These are phyloP conservation scores for Kodamaea lidongshanica DNA, from an alignment of 805 yeast species.

Conservation along the genomic window DNA sequence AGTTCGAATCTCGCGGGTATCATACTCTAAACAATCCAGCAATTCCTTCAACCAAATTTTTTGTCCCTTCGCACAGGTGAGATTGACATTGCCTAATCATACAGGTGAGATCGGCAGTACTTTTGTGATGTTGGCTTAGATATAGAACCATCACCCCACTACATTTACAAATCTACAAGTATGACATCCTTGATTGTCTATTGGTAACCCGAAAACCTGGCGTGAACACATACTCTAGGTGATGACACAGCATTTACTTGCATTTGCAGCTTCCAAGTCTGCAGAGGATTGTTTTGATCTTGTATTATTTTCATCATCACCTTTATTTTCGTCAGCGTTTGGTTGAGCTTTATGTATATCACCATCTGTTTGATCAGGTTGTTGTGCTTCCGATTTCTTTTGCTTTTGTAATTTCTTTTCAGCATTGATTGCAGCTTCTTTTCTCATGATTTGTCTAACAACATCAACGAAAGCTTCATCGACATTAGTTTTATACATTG, in stretches of 20 bases:
- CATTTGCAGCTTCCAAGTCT: constrained; percentile 11
- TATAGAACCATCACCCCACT: no score
- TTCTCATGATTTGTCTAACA: constrained; percentile 81
- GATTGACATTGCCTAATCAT: no score
- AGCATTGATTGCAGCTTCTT: constrained; percentile 47
- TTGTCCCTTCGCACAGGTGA: constrained; percentile 4
- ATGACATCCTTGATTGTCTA: no score
- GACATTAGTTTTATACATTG: constrained; percentile 83
- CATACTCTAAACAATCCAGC: constrained; percentile 28
- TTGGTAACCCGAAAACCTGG: no score
- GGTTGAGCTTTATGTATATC: constrained; percentile 1
- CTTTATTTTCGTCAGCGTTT: constrained; percentile 4
- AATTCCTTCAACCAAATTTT: constrained; percentile 23
- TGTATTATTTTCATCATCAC: constrained; percentile 10
- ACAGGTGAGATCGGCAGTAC: no score
- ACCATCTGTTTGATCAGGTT: constrained; percentile 4
- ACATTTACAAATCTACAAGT: no score
- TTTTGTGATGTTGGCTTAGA: no score
- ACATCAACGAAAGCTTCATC: constrained; percentile 87
- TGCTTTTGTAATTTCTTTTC: constrained; percentile 42
- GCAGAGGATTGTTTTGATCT: constrained; percentile 17
- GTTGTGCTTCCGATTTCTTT: constrained; percentile 12
- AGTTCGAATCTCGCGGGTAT: constrained; percentile 41
- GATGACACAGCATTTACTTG: constrained; percentile 27
- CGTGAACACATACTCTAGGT: constrained; percentile 20